Evolutionary conservation across 2,329 filamentous ascomycete genomes (phyloP).

Genomic region (Pseudocercospora fuligena): DNA sequence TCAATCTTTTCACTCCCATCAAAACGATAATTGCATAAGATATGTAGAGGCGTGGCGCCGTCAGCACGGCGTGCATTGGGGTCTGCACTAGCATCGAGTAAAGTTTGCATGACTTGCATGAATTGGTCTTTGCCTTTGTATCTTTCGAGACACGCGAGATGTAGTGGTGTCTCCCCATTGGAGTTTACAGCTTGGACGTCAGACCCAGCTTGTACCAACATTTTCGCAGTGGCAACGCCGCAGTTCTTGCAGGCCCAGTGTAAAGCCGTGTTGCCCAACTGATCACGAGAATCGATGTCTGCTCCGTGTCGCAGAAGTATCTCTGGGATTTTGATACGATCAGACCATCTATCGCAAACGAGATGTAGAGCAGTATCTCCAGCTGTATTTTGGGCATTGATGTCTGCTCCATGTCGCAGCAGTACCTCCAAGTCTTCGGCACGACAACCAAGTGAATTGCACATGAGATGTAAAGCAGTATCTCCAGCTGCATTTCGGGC

Average conservation of each 20-base stretch:
- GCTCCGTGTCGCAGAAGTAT: too few relatives aligned
- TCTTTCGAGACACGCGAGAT: not conserved
- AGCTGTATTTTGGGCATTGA: too few relatives aligned
- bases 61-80: not conserved
- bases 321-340: too few relatives aligned
- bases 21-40: not conserved
- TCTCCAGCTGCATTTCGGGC: not conserved
- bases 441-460: too few relatives aligned
- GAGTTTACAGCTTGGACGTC: not conserved
- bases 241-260: too few relatives aligned
- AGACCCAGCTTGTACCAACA: not conserved
- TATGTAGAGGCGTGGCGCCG: not conserved
- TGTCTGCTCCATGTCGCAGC: too few relatives aligned
- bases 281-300: too few relatives aligned
- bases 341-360: too few relatives aligned
- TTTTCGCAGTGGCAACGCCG: not conserved
- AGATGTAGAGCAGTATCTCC: too few relatives aligned
- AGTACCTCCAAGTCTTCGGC: too few relatives aligned
- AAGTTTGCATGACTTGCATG: not conserved
- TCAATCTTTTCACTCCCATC: not conserved
- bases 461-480: not conserved
- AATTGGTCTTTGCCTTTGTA: too few relatives aligned
- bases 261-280: too few relatives aligned
- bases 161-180: not conserved
- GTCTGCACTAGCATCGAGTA: not conserved